Conservation (phyloP, 345 rosid genomes). For the Sonneratia alba region DNA sequence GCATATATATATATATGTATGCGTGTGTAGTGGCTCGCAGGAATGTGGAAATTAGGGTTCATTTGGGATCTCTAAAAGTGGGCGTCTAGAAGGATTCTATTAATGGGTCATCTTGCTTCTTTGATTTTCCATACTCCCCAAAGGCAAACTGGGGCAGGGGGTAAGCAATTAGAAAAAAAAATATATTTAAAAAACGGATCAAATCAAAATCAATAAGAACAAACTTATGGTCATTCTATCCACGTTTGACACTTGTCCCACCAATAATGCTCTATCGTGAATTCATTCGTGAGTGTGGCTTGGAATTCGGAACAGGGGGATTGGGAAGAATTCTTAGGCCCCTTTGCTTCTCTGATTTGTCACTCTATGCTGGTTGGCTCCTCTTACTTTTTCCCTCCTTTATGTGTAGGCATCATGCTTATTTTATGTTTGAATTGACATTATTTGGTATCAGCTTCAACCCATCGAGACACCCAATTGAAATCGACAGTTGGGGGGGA, state of each 20-base stretch:
- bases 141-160: constrained; percentile 13
- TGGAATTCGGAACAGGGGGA: neutral
- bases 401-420: neutral
- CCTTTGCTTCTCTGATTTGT: constrained; percentile 4
- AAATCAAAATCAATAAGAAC: neutral
- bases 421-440: neutral
- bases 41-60: neutral
- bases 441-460: neutral
- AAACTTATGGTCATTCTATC: neutral
- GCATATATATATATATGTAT: neutral
- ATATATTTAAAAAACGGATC: neutral
- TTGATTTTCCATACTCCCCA: constrained; percentile 9
- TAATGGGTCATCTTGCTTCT: neutral
- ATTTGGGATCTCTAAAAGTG: constrained; percentile 3
- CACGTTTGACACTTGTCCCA: neutral
- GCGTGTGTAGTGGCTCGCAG: neutral
- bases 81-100: constrained; percentile 14
- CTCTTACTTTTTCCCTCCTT: neutral
- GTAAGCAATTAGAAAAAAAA: neutral
- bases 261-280: neutral
- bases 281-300: neutral
- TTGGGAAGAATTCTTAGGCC: too few species aligned
- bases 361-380: constrained; percentile 1
- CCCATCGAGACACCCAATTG: neutral
- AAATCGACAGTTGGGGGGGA: neutral